A percentile compares a stretch with the other conserved stretches of the same genome.
Conservation (phyloP, 371 early-diverging fungal genomes). For the Choanephora cucurbitarum region DNA sequence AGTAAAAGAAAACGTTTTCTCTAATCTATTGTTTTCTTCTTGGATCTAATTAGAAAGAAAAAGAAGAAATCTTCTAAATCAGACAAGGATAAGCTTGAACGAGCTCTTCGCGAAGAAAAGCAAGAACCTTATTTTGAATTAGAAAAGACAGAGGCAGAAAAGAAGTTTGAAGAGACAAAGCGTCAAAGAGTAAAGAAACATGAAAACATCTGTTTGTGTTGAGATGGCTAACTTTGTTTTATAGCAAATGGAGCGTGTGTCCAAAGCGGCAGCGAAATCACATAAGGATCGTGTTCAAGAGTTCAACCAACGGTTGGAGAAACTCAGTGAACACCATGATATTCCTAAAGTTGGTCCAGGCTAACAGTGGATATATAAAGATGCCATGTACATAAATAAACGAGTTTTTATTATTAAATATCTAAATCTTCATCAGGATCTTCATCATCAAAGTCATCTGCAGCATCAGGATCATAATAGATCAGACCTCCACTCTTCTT, state of each 20-base stretch:
- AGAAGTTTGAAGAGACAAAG: constrained; percentile 63
- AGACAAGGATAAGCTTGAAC: constrained; percentile 48
- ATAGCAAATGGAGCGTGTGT: constrained; percentile 65
- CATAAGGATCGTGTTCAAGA: constrained; percentile 69
- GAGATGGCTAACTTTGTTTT: not conserved
- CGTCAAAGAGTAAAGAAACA: constrained; percentile 50
- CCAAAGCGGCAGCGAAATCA: constrained; percentile 60
- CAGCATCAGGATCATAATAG: constrained; percentile 72
- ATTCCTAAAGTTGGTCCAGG: constrained; percentile 74
- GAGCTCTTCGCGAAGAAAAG: constrained; percentile 42
- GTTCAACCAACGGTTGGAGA: constrained; percentile 63
- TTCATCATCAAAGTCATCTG: constrained; percentile 80
- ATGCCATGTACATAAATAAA: too few species aligned
- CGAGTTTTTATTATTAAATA: constrained; percentile 56
- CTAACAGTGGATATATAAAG: constrained; percentile 29
- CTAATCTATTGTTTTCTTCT: too few species aligned
- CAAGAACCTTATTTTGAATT: constrained; percentile 17
- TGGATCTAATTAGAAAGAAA: constrained; percentile 51
- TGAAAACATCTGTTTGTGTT: too few species aligned
- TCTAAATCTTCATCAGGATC: constrained; percentile 84
- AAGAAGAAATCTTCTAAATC: constrained; percentile 56
- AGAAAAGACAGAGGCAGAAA: constrained; percentile 65
- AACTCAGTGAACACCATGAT: constrained; percentile 72
- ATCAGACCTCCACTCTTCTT: constrained; percentile 37
- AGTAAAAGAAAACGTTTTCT: too few species aligned